Evolutionary conservation across 345 rosid species (phyloP).

Genomic region (Erucastrum elatum): DNA sequence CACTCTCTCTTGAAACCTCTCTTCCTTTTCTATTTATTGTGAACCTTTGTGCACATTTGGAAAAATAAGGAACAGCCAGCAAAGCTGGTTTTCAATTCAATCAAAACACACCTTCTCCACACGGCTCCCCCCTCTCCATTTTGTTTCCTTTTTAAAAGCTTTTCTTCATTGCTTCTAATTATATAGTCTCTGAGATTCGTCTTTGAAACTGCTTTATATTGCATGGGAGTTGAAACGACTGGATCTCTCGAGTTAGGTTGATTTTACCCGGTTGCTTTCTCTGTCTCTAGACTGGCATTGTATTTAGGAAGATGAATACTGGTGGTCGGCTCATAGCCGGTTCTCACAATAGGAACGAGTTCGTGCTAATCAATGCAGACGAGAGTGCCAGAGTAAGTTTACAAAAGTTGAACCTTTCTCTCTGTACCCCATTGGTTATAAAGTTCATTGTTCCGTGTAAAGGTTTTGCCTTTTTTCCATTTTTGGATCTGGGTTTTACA

Average conservation of each 20-base stretch:
- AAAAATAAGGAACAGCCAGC: not conserved
- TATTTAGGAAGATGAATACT: constrained; percentile 51
- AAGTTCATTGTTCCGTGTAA: constrained; percentile 1
- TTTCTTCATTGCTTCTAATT: not conserved
- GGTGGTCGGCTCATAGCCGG: constrained; percentile 86
- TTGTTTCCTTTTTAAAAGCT: not conserved
- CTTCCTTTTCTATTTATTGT: constrained; percentile 15
- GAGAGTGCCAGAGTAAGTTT: constrained; percentile 64
- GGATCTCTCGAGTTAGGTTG: constrained; percentile 23
- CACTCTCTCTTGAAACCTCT: not conserved
- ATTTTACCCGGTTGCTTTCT: constrained; percentile 5
- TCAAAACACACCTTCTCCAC: constrained; percentile 7
- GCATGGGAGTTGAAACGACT: constrained; percentile 23
- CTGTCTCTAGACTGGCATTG: not conserved
- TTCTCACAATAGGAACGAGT: constrained; percentile 90
- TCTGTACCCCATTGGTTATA: constrained; percentile 10
- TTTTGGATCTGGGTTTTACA: constrained; percentile 33
- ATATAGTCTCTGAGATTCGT: not conserved
- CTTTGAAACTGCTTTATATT: constrained; percentile 1
- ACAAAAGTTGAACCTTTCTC: not conserved
- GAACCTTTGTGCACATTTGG: constrained; percentile 4
- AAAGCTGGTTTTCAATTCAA: not conserved
- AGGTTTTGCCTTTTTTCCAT: constrained; percentile 14
- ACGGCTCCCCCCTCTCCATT: not conserved
- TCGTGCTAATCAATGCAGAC: constrained; percentile 79